A percentile compares a stretch with the other conserved stretches of the same genome.
Conservation (phyloP, 192 early-diverging fungal genomes). For the Diversispora epigaea region DNA sequence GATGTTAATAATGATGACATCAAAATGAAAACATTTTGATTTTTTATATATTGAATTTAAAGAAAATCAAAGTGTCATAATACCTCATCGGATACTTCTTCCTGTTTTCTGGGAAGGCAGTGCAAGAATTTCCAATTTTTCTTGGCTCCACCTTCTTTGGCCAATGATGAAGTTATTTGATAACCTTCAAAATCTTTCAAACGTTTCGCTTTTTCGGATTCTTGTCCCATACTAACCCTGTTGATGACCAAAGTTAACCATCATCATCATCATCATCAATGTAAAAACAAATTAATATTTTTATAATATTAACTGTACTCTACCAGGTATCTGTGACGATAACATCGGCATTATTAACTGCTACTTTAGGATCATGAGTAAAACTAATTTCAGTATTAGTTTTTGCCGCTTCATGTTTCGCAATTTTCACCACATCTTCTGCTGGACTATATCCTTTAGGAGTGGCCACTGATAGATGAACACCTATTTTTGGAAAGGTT, state of each 20-base stretch:
- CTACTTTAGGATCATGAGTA: constrained; percentile 71
- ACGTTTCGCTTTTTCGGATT: constrained; percentile 82
- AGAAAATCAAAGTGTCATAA: background rate
- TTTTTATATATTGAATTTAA: background rate
- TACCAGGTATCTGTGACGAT: constrained; percentile 98
- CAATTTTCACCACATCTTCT: constrained; percentile 66
- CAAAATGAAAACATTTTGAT: background rate
- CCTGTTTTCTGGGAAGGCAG: constrained; percentile 92
- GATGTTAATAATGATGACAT: background rate
- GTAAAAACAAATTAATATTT: background rate
- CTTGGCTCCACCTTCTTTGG: constrained; percentile 71
- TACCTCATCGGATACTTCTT: constrained; percentile 96
- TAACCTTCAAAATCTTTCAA: constrained; percentile 83
- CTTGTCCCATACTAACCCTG: constrained; percentile 96
- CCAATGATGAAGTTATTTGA: constrained; percentile 87
- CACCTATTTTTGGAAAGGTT: constrained; percentile 85
- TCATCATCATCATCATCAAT: background rate
- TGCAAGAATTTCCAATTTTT: constrained; percentile 97
- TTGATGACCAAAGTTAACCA: background rate
- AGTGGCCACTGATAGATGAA: constrained; percentile 79
- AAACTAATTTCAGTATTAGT: constrained; percentile 53
- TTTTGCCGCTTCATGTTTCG: constrained; percentile 58
- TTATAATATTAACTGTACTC: background rate
- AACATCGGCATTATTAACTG: constrained; percentile 78
- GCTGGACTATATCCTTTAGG: constrained; percentile 81